Evolutionary conservation across 495 filamentous ascomycete species (phyloP), one percentile per base, ranked within the genome.

Genomic region (Darksidea phi): DNA sequence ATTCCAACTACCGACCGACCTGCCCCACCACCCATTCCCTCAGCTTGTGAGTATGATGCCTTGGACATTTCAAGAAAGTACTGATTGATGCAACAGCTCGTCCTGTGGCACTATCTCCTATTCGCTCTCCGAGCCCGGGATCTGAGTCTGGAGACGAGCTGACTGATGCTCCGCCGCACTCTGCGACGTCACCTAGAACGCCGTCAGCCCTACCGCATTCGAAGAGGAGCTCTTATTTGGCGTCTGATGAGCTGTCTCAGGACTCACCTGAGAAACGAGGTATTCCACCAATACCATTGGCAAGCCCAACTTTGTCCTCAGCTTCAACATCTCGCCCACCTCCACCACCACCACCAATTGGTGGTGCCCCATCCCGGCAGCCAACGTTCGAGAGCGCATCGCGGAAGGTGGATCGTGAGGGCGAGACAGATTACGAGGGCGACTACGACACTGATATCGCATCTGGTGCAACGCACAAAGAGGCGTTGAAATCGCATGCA

Each of bases 381-480:
- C 82, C 83, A 2, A 88, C 87, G 20, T 77, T 78, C 41, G 82
- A 90, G 60, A 76, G 74, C 53, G 73, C 79, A 17, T 70, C 68
- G 51, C 64, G 64, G 51, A 64, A 67, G 46, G 81, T 84, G 26
- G 87, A 89, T 41, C 88, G 81, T 59, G 89, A 92, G 43, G 91
- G 94, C 70, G 78, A 90, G 36, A 95, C 89, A 1, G 94, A 97
- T 72, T 97, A 97, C 70, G 94, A 98, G 72, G 94, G 92, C 18
- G 94, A 97, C 70, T 97, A 98, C 71, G 94, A 97, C 66, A 98
- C 94, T 38, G 94, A 97, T 72, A 97, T 98, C 65, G 92, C 88
- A 1, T 88, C 95, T 45, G 86, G 90, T 26, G 91, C 84, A 10
- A 87, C 88, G 41, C 88, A 94, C 71, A 94, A 95, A 74, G 94